Percentiles rank a stretch among this genome's conserved stretches.
phyloP scores from a whole-genome alignment of 805 yeast species.

The Isabelozyma rhagii region DNA sequence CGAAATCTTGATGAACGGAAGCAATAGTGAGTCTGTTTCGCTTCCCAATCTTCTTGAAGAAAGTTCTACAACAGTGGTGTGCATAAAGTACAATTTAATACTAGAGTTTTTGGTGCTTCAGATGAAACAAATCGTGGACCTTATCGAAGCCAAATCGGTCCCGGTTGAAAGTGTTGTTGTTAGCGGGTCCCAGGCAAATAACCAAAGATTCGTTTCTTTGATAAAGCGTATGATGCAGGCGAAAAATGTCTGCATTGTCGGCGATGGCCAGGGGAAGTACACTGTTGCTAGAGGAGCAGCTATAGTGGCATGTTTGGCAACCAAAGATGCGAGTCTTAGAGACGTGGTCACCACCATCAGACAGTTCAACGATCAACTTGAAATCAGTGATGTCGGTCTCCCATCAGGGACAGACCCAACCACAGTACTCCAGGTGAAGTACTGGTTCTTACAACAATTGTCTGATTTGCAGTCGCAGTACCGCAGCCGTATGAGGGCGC shows the following conservation, averaged over 20 bases:
- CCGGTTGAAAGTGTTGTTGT: constrained; percentile 32
- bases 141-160: constrained; percentile 13
- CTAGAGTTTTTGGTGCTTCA: constrained; percentile 54
- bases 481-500: not conserved
- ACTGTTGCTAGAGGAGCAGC: constrained; percentile 11
- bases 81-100: constrained; percentile 39
- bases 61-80: constrained; percentile 23
- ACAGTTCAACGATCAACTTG: not conserved
- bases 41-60: constrained; percentile 9
- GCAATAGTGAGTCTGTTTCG: constrained; percentile 9
- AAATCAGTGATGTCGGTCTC: not conserved
- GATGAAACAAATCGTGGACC: constrained; percentile 33
- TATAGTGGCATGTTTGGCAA: not conserved
- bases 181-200: constrained; percentile 55
- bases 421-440: not conserved
- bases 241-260: not conserved
- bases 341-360: too few relatives aligned
- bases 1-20: constrained; percentile 49
- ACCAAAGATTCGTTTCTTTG: constrained; percentile 27
- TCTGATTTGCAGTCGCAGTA: not conserved
- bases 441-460: not conserved
- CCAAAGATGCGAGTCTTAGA: too few relatives aligned
- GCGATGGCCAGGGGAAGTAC: constrained; percentile 4
- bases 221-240: constrained; percentile 2
- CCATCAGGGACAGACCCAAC: not conserved